Conservation (phyloP, 73 alveolate species). For the Symbiodinium pilosum region DNA sequence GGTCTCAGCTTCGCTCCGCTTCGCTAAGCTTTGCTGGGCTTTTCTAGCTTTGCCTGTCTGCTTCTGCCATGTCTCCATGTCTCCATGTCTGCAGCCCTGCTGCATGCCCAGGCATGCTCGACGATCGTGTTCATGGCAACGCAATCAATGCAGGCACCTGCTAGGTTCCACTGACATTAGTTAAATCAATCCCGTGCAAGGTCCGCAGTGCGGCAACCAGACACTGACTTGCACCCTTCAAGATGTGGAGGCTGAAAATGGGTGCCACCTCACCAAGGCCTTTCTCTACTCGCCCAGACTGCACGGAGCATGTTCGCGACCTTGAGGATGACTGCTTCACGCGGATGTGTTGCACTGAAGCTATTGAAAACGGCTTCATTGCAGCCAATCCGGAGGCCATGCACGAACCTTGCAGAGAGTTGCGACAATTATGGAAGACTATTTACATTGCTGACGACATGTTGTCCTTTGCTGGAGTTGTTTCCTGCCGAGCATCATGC, state of each 20-base stretch:
- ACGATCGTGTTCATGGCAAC: slow-evolving; percentile 82
- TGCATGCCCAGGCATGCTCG: slow-evolving; percentile 12
- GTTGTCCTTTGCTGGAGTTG: neutral
- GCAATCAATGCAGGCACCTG: slow-evolving; percentile 70
- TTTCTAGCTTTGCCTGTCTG: neutral
- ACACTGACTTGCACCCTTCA: slow-evolving; percentile 78
- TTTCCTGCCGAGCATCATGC: neutral
- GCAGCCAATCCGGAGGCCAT: slow-evolving; percentile 53
- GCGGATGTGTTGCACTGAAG: slow-evolving; percentile 79
- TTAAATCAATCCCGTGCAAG: too few relatives aligned
- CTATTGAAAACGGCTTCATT: slow-evolving; percentile 87
- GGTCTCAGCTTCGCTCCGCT: neutral
- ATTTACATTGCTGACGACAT: too few relatives aligned
- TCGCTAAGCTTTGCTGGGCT: neutral
- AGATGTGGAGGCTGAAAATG: slow-evolving; percentile 79
- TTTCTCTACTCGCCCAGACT: neutral
- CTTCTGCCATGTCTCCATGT: too few relatives aligned
- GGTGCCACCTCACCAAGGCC: slow-evolving; percentile 90
- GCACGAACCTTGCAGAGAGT: too few relatives aligned
- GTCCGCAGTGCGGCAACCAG: slow-evolving; percentile 81
- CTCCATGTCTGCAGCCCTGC: neutral
- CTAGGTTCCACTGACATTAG: too few relatives aligned
- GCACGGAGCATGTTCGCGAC: neutral
- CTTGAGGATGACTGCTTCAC: slow-evolving; percentile 93
- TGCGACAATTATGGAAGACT: too few relatives aligned